Conservation (phyloP, 2,329 filamentous ascomycete species). For the Botrytis byssoidea region DNA sequence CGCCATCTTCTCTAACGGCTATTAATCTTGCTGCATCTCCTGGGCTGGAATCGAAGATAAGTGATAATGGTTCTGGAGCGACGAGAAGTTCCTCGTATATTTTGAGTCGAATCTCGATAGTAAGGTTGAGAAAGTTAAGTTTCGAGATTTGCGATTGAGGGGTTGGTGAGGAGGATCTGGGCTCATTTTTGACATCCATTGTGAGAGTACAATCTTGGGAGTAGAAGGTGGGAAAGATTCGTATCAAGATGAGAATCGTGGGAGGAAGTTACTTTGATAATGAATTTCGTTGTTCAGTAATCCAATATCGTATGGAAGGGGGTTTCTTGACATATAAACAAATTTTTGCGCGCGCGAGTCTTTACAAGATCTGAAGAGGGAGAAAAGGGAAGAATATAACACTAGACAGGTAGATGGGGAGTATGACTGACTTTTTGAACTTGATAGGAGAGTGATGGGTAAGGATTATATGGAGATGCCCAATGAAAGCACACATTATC, state of each 20-base stretch:
- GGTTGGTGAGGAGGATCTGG: not conserved
- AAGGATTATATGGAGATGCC: not conserved
- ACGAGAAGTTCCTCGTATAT: not conserved
- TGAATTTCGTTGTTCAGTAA: not conserved
- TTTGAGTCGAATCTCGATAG: not conserved
- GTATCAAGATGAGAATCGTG: not conserved
- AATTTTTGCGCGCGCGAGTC: not conserved
- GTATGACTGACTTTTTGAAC: not conserved
- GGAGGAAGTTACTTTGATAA: not conserved
- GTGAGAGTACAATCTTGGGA: too few species aligned
- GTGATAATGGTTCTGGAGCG: not conserved
- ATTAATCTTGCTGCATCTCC: not conserved
- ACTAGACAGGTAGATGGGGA: not conserved
- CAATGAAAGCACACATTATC: not conserved
- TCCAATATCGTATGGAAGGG: not conserved
- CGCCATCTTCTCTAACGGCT: not conserved
- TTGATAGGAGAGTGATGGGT: too few species aligned
- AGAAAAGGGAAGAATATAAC: not conserved
- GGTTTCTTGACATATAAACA: not conserved
- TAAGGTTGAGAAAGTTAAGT: not conserved
- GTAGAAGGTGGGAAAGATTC: not conserved
- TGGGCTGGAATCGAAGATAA: not conserved
- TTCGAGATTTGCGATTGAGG: not conserved
- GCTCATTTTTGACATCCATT: not conserved
- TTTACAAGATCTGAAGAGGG: not conserved